phyloP scores from a whole-genome alignment of 345 rosid genomes.

The Eucalyptus urophylla region DNA sequence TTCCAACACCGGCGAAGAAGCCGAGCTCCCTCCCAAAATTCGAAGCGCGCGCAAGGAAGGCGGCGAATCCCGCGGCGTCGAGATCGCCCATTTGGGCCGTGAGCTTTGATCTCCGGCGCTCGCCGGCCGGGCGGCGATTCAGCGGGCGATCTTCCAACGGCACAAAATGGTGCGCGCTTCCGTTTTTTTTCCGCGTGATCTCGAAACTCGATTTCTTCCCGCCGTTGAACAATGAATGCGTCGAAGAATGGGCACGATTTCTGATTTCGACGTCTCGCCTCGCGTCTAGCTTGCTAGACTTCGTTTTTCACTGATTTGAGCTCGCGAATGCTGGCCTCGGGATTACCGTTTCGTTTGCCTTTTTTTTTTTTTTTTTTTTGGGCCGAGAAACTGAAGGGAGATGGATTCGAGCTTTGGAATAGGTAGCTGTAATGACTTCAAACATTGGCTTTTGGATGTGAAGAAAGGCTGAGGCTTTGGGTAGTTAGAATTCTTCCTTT shows the following conservation, averaged over 20 bases:
- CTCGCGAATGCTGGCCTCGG: not conserved
- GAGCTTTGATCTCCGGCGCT: not conserved
- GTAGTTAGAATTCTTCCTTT: too few species aligned
- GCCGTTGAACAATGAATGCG: not conserved
- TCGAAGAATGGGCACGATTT: not conserved
- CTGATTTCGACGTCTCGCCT: not conserved
- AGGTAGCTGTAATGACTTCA: not conserved
- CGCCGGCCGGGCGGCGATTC: not conserved
- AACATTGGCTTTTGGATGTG: not conserved
- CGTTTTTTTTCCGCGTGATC: not conserved
- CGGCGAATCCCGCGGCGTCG: not conserved
- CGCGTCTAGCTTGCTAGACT: not conserved
- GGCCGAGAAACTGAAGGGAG: not conserved
- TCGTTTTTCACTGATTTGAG: not conserved
- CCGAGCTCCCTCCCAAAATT: not conserved
- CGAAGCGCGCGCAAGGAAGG: not conserved
- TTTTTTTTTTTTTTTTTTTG: not conserved
- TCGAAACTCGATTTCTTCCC: not conserved
- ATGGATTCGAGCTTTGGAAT: not conserved
- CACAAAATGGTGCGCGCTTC: not conserved
- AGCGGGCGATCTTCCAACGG: not conserved
- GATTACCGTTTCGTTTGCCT: not conserved
- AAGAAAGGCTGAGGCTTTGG: not conserved
- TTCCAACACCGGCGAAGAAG: not conserved
- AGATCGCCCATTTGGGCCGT: not conserved